These are phyloP conservation scores for Pseudonitzschia pungens DNA, from an alignment of 108 stramenopile genomes.

Conservation along the genomic window DNA sequence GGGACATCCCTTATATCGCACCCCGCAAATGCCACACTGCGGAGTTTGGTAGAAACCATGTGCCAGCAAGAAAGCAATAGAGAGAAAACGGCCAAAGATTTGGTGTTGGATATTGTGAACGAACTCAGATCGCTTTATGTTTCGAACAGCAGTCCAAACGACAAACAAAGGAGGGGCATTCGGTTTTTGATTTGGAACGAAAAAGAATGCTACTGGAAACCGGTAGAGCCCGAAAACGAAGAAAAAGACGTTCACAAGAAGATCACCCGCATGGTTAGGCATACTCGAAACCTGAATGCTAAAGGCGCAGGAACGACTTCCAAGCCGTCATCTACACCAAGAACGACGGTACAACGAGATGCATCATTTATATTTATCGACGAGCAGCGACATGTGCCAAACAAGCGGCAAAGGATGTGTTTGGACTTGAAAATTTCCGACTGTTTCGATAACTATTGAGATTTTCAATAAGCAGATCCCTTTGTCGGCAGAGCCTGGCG, in stretches of 20 bases:
- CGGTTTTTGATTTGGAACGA: conserved; percentile 10
- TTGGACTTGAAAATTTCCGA: not conserved
- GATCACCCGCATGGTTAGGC: not conserved
- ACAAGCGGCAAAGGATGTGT: not conserved
- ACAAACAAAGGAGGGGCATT: not conserved
- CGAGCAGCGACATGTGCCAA: not conserved
- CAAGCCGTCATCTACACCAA: not conserved
- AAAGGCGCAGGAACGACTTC: not conserved
- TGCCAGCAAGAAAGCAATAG: not conserved
- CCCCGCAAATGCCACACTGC: not conserved
- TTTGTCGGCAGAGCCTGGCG: too few species aligned
- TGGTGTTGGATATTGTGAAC: not conserved
- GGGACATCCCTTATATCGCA: conserved; percentile 4
- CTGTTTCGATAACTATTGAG: too few species aligned
- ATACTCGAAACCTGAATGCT: not conserved
- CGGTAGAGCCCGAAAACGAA: conserved; percentile 6
- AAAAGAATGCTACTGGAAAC: conserved; percentile 6
- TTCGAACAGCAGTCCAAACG: not conserved
- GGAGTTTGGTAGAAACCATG: not conserved
- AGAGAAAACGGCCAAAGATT: not conserved
- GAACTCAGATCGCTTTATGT: not conserved
- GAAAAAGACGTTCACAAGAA: not conserved
- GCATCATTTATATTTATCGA: not conserved
- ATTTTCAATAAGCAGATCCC: too few species aligned
- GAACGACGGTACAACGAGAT: not conserved